These are phyloP conservation scores for Venturia effusa DNA, from an alignment of 2,329 filamentous ascomycete species.

Conservation along the genomic window DNA sequence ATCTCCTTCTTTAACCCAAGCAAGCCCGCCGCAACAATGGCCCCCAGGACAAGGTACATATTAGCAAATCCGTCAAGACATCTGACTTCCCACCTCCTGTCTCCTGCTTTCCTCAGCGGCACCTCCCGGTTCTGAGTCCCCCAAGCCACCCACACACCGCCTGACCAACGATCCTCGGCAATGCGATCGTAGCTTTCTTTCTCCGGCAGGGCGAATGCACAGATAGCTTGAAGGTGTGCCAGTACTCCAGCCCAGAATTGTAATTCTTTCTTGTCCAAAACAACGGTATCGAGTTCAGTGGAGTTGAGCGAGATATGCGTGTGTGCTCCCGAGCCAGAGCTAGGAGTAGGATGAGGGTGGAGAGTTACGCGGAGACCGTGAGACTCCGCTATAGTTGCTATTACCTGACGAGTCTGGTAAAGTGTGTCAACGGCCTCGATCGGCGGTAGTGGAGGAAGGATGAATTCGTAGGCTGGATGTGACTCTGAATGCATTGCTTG, in stretches of 20 bases:
- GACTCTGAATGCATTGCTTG: slow-evolving; percentile 68
- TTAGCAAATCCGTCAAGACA: slow-evolving; percentile 72
- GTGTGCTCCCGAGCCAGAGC: slow-evolving; percentile 59
- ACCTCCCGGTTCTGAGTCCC: slow-evolving; percentile 72
- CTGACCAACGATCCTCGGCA: slow-evolving; percentile 60
- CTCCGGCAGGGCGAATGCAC: slow-evolving; percentile 58
- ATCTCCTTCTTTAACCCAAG: slow-evolving; percentile 39
- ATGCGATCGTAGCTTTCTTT: slow-evolving; percentile 59
- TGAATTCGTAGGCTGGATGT: slow-evolving; percentile 62
- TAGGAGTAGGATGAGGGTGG: slow-evolving; percentile 58
- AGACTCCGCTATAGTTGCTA: slow-evolving; percentile 51
- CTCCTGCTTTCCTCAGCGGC: slow-evolving; percentile 56
- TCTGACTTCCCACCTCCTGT: slow-evolving; percentile 68
- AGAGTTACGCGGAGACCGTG: slow-evolving; percentile 59
- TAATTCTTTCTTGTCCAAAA: slow-evolving; percentile 38
- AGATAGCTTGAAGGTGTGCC: slow-evolving; percentile 52
- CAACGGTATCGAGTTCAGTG: slow-evolving; percentile 20
- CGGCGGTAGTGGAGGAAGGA: slow-evolving; percentile 52
- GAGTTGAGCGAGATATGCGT: slow-evolving; percentile 55
- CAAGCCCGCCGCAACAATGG: slow-evolving; percentile 49
- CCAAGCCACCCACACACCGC: slow-evolving; percentile 71
- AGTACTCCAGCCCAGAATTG: slow-evolving; percentile 60
- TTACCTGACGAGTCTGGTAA: slow-evolving; percentile 58
- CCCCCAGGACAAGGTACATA: slow-evolving; percentile 58
- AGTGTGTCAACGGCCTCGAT: slow-evolving; percentile 61